These are phyloP conservation scores for Scedosporium apiospermum DNA, from an alignment of 2,329 filamentous ascomycete species.

Conservation along the genomic window DNA sequence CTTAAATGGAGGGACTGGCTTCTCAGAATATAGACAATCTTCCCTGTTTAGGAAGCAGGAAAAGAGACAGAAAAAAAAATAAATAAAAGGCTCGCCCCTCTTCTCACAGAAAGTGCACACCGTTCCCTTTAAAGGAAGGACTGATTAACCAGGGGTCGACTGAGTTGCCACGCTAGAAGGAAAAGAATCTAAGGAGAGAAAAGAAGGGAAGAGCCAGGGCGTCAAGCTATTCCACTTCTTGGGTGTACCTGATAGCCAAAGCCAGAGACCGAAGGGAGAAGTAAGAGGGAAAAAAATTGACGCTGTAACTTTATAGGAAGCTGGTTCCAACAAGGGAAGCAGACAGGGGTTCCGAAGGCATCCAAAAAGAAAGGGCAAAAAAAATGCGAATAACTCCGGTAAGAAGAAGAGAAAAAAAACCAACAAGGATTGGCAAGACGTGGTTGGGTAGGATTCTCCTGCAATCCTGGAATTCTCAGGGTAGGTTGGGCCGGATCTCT, in stretches of 20 bases:
- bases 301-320: background rate
- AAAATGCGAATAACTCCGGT: background rate
- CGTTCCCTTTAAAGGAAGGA: background rate
- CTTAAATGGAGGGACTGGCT: conserved; percentile 4
- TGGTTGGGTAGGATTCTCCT: background rate
- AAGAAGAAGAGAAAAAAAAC: background rate
- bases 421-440: background rate
- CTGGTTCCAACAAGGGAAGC: background rate
- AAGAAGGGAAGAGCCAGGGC: background rate
- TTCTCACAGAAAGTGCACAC: background rate
- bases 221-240: background rate
- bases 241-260: background rate
- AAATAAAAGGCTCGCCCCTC: background rate
- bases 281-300: background rate
- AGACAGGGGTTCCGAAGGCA: background rate
- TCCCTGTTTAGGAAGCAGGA: background rate
- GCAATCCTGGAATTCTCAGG: background rate
- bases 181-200: background rate
- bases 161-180: background rate
- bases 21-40: conserved; percentile 1
- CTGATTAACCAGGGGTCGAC: background rate
- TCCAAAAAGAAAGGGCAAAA: background rate
- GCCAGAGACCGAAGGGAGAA: background rate
- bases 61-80: background rate
- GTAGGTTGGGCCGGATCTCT: background rate